These are phyloP conservation scores for Malassezia slooffiae DNA, from an alignment of 1,284 basidiomycete genomes.

Conservation along the genomic window DNA sequence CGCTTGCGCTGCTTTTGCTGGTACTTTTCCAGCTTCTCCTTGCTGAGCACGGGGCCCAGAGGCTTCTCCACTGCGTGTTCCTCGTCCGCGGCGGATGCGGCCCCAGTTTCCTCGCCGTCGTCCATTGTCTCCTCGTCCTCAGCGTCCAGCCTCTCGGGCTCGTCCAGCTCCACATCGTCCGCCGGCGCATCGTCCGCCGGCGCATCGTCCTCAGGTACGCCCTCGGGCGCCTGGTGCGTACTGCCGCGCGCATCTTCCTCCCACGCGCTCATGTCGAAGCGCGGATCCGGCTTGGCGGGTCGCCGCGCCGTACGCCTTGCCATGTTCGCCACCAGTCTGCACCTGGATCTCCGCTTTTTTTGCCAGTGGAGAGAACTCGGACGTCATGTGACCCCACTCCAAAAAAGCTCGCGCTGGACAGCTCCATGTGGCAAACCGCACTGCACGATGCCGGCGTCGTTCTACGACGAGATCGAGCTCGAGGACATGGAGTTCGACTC, in stretches of 20 bases:
- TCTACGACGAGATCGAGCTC: conserved; percentile 45
- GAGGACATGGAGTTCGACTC: conserved; percentile 46
- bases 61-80: neutral
- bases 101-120: conserved; percentile 1
- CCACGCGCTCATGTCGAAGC: neutral
- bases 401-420: too few relatives aligned
- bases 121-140: conserved; percentile 4
- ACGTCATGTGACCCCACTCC: too few relatives aligned
- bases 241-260: neutral
- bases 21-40: conserved; percentile 32
- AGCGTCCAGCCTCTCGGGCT: neutral
- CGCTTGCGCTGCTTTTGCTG: conserved; percentile 35
- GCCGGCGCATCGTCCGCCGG: neutral
- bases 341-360: too few relatives aligned
- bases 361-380: too few relatives aligned
- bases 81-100: neutral
- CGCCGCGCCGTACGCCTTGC: too few relatives aligned
- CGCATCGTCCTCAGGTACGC: neutral
- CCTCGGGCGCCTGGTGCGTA: neutral
- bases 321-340: too few relatives aligned
- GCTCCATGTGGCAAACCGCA: conserved; percentile 1
- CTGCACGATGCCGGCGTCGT: conserved; percentile 13
- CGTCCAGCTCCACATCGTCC: neutral
- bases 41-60: conserved; percentile 5
- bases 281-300: too few relatives aligned